Conservation (phyloP, 169 alveolate genomes). For the Plasmodium fragile region DNA sequence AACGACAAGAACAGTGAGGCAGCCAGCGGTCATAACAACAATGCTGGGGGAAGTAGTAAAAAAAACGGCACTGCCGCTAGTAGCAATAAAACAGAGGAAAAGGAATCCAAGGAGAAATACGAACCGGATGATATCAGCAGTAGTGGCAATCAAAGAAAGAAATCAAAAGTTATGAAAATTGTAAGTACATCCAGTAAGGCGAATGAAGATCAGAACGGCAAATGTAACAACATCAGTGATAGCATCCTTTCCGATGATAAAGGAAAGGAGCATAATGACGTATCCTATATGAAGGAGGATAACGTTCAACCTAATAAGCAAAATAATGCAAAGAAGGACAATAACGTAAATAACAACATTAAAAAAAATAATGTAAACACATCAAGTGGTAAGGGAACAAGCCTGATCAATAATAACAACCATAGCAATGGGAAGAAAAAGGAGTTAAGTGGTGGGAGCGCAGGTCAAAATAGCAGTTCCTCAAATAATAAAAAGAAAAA, state of each 20-base stretch:
- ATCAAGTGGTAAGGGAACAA: neutral
- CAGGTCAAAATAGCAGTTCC: neutral
- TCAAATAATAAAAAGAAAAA: slow-evolving; percentile 7
- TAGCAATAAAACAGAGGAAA: neutral
- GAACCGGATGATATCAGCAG: slow-evolving; percentile 2
- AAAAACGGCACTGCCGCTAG: neutral
- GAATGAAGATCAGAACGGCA: neutral
- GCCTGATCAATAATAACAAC: neutral
- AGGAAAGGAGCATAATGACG: neutral
- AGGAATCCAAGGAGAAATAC: slow-evolving; percentile 9
- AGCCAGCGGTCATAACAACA: neutral
- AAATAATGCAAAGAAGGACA: neutral
- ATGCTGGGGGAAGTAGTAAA: neutral
- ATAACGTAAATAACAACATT: slow-evolving; percentile 12
- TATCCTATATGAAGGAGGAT: neutral
- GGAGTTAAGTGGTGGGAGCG: neutral
- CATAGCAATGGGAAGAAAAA: neutral
- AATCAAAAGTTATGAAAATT: neutral
- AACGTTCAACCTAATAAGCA: neutral
- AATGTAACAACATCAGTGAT: slow-evolving; percentile 1
- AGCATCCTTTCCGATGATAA: neutral
- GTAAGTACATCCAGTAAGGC: slow-evolving; percentile 11
- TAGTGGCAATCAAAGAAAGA: slow-evolving; percentile 11
- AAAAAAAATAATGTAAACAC: neutral
- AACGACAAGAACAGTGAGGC: neutral